A percentile compares a stretch with the other conserved stretches of the same genome.
phyloP scores from a whole-genome alignment of 176 grass and related monocot genomes.

The Paspalum vaginatum region DNA sequence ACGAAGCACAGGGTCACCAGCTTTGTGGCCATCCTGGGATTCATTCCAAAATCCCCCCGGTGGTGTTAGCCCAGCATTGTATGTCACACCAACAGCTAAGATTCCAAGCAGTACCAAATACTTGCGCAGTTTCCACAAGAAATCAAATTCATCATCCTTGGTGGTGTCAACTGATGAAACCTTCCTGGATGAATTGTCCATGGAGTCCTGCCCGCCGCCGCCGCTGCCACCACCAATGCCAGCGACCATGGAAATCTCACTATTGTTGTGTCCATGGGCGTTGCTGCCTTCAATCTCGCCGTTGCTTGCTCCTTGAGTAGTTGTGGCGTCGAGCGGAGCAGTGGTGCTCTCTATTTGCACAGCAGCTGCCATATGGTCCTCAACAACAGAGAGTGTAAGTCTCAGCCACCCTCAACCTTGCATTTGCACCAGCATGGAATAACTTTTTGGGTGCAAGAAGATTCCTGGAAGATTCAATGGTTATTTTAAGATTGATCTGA shows the following conservation, averaged over 20 bases:
- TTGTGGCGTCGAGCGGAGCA: neutral
- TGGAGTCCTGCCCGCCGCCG: neutral
- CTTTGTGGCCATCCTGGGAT: neutral
- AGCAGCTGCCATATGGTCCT: conserved; percentile 15
- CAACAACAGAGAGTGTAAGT: neutral
- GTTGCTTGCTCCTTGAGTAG: neutral
- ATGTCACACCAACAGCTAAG: conserved; percentile 49
- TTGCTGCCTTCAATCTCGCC: neutral
- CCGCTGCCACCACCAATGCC: neutral
- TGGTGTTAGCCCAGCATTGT: conserved; percentile 52
- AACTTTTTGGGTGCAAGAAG: neutral
- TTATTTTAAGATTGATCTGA: neutral
- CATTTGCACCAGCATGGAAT: neutral
- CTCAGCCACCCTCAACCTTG: neutral
- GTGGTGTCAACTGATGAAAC: neutral
- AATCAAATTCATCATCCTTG: conserved; percentile 28
- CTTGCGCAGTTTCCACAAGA: conserved; percentile 49
- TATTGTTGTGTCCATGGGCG: neutral
- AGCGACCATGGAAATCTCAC: neutral
- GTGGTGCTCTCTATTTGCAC: neutral
- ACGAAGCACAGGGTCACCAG: conserved; percentile 42
- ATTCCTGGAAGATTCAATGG: neutral
- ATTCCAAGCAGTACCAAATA: conserved; percentile 48
- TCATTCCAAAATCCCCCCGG: conserved; percentile 26
- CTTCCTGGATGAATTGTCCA: neutral